These are phyloP conservation scores for Phaeosphaeria sp. DNA, from an alignment of 2,329 filamentous ascomycete genomes.

Conservation along the genomic window DNA sequence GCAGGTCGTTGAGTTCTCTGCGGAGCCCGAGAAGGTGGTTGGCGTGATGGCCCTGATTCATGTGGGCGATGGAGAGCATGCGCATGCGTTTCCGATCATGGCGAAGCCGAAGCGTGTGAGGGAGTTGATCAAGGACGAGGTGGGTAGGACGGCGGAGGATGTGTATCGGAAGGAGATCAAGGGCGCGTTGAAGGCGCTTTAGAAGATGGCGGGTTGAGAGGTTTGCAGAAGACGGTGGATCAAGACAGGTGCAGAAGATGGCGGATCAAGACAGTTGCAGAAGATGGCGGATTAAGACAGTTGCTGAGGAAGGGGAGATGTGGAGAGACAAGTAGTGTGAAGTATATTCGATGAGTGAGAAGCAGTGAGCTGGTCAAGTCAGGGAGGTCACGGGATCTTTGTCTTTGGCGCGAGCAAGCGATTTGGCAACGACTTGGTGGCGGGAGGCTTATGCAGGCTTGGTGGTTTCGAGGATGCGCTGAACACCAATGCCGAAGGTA, in stretches of 20 bases:
- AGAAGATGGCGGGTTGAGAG: background rate
- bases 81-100: background rate
- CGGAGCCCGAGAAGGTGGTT: background rate
- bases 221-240: no score
- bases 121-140: conserved; percentile 3
- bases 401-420: background rate
- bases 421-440: background rate
- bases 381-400: background rate
- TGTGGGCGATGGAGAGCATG: background rate
- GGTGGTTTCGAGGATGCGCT: background rate
- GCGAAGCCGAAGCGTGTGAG: conserved; percentile 13
- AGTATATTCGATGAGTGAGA: background rate
- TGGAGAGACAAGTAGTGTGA: background rate
- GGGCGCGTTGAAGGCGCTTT: conserved; percentile 1
- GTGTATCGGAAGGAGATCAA: conserved; percentile 9
- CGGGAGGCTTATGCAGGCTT: background rate
- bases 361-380: background rate
- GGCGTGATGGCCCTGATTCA: conserved; percentile 3
- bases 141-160: conserved; percentile 2
- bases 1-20: background rate
- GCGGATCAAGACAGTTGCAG: no score
- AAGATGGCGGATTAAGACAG: background rate
- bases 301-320: background rate
- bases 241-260: no score
- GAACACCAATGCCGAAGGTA: background rate